Base-by-base conservation (phyloP, 2,329 filamentous ascomycete species). In the Colletotrichum ledebouriae region DNA sequence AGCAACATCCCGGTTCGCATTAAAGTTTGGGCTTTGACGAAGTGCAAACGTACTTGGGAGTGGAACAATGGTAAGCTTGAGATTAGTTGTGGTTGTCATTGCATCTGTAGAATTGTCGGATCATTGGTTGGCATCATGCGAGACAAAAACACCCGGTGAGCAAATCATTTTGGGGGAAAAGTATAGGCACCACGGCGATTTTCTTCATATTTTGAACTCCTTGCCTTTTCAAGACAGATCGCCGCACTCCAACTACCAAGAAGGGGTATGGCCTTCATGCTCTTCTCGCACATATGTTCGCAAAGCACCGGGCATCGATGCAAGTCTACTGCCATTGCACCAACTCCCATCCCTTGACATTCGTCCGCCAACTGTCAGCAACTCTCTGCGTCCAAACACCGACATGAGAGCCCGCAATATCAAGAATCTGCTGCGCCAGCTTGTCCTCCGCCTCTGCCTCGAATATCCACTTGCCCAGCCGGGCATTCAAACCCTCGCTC, bases 391-490 rank as follows among this genome's bases (percentile, higher is more conserved):
- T 66, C 72, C 71, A 74, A 15, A 61, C 65, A 15, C 56, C 37
- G 3, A 69, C 44, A 15, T 67, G 55, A 2, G 42, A 47, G 1
- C 64, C 70, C 10, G 63, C 59, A 6, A 63, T 41, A 10, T 59
- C 63, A 10, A 47, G 70, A 15, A 71, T 62, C 25, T 64, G 63
- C 46, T 61, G 34, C 3, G 63, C 53, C 52, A 70, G 4, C 33
- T 41, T 42, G 55, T 70, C 63, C 3, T 67, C 71, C 13, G 49
- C 22, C 20, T 62, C 59, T 2, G 58, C 20, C n/a, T 41, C 69
- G 33, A 61, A 77, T 2, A 76, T 72, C 76, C 76, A 80, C 6
- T 37, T 63, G 52, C 72, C 73, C 5, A 78, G 60, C 4, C 71
- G 60, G 2, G 70, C 63, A 13, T 75, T 74, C 57, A 80, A 74